phyloP scores from a whole-genome alignment of 164 flowering plant species.

The Tetracentron sinense region DNA sequence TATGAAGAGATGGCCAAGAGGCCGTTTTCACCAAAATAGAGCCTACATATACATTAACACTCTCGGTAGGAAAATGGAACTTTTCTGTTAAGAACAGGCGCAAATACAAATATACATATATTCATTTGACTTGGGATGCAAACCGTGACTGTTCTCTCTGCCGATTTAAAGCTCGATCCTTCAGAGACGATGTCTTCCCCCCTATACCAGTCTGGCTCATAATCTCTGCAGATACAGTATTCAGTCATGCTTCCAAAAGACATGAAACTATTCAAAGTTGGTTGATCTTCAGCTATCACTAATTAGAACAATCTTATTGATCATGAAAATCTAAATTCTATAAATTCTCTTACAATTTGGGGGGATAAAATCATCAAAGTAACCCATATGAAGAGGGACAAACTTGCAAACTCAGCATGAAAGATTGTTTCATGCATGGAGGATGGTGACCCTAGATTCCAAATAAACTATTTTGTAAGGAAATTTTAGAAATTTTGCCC shows the following conservation, averaged over 20 bases:
- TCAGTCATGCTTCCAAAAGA: neutral
- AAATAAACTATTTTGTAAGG: too few relatives aligned
- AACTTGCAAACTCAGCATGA: too few relatives aligned
- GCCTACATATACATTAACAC: slow-evolving; percentile 12
- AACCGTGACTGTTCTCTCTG: slow-evolving; percentile 35
- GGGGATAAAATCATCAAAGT: too few relatives aligned
- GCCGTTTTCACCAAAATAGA: too few relatives aligned
- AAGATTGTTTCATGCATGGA: too few relatives aligned
- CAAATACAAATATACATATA: slow-evolving; percentile 12
- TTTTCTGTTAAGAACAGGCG: slow-evolving; percentile 11
- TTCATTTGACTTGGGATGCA: slow-evolving; percentile 51
- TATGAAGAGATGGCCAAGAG: neutral
- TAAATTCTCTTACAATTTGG: too few relatives aligned
- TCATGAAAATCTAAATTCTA: neutral
- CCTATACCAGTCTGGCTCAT: slow-evolving; percentile 54
- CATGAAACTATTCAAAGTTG: neutral
- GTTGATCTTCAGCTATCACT: neutral
- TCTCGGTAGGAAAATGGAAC: slow-evolving; percentile 11
- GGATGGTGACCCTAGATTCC: too few relatives aligned
- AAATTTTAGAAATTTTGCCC: too few relatives aligned
- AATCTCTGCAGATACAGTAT: slow-evolving; percentile 29
- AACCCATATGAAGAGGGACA: too few relatives aligned
- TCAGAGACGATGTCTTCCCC: slow-evolving; percentile 49
- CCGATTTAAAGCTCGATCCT: slow-evolving; percentile 33
- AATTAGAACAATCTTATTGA: neutral